phyloP scores from a whole-genome alignment of 2,329 filamentous ascomycete genomes.

The Fusarium pseudocircinatum region DNA sequence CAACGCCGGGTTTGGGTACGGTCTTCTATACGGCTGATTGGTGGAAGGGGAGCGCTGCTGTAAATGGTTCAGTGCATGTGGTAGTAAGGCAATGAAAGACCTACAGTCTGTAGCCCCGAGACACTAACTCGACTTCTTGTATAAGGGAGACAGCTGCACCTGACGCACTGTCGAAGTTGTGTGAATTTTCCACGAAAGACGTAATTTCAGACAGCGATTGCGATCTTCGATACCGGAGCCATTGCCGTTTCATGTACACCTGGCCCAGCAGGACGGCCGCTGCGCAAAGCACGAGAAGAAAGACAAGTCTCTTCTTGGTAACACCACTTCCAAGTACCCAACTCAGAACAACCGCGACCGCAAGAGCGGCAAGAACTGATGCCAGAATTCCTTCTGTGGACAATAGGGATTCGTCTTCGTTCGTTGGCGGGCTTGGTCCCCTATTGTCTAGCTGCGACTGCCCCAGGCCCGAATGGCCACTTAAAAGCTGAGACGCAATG shows the following conservation, averaged over 20 bases:
- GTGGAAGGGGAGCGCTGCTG: slow-evolving; percentile 88
- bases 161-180: slow-evolving; percentile 81
- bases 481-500: slow-evolving; percentile 88
- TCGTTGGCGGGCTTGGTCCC: slow-evolving; percentile 14
- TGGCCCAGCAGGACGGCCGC: slow-evolving; percentile 68
- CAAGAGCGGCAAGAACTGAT: slow-evolving; percentile 60
- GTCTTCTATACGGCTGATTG: slow-evolving; percentile 91
- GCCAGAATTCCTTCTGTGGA: slow-evolving; percentile 62
- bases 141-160: slow-evolving; percentile 82
- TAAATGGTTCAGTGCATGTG: slow-evolving; percentile 4
- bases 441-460: slow-evolving; percentile 42
- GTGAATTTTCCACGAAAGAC: slow-evolving; percentile 75
- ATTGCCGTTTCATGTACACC: slow-evolving; percentile 79
- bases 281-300: slow-evolving; percentile 62
- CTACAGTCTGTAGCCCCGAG: slow-evolving; percentile 86
- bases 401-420: slow-evolving; percentile 45
- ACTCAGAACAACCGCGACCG: slow-evolving; percentile 76
- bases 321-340: slow-evolving; percentile 69
- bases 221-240: slow-evolving; percentile 80
- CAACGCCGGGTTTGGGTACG: slow-evolving; percentile 82
- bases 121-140: slow-evolving; percentile 95
- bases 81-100: slow-evolving; percentile 43
- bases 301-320: slow-evolving; percentile 65
- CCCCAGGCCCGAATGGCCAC: slow-evolving; percentile 67
- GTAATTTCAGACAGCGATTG: slow-evolving; percentile 77